A percentile compares a stretch with the other conserved stretches of the same genome.
phyloP scores from a whole-genome alignment of 176 grass and related monocot species.

The Puccinellia tenuiflora region DNA sequence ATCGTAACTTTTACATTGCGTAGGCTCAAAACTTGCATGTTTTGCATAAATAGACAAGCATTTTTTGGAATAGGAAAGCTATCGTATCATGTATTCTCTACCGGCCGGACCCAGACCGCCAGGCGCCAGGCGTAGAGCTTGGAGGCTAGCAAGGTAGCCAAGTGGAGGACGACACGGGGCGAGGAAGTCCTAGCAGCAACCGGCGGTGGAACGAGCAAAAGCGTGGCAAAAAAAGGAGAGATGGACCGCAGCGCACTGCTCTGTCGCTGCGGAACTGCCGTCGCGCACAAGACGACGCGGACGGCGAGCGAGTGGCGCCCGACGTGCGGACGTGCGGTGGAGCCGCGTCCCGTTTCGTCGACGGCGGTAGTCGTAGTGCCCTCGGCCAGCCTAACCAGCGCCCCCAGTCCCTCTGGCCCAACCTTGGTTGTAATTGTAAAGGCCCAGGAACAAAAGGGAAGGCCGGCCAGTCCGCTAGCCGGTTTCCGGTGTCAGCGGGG shows the following conservation, averaged over 20 bases:
- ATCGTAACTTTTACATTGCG: neutral
- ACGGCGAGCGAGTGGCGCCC: neutral
- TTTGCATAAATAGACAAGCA: neutral
- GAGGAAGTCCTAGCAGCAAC: neutral
- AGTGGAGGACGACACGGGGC: neutral
- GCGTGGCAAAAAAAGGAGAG: neutral
- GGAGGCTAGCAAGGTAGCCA: neutral
- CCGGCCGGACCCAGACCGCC: too few species aligned
- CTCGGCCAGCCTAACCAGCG: too few species aligned
- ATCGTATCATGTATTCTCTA: neutral
- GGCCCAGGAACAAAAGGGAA: too few species aligned
- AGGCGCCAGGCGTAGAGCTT: neutral
- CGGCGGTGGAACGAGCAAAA: neutral
- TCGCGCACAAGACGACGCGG: conserved; percentile 39
- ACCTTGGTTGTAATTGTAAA: too few species aligned
- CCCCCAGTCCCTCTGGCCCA: too few species aligned
- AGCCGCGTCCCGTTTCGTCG: neutral
- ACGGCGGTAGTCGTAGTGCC: too few species aligned
- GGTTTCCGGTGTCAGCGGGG: too few species aligned
- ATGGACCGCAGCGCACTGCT: neutral
- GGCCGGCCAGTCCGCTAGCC: too few species aligned
- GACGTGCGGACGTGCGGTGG: neutral
- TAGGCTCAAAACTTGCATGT: neutral
- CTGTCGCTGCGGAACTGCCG: conserved; percentile 13
- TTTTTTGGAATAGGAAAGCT: neutral